Conservation (phyloP, 2,329 filamentous ascomycete species). For the Alternaria sp. region DNA sequence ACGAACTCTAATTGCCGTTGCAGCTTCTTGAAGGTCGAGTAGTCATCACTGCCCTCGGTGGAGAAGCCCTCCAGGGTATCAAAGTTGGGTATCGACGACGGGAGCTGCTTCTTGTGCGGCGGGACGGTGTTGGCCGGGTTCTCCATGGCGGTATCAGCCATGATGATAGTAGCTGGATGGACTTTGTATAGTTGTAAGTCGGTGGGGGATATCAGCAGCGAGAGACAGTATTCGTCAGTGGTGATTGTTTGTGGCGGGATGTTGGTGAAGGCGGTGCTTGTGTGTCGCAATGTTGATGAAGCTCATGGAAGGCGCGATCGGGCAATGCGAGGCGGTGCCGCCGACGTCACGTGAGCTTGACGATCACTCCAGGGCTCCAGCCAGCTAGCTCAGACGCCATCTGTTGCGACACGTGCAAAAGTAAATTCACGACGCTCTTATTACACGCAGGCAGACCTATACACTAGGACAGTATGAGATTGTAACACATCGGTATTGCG, state of each 20-base stretch:
- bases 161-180: slow-evolving; percentile 47
- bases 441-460: neutral
- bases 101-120: slow-evolving; percentile 80
- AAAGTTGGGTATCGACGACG: slow-evolving; percentile 84
- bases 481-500: neutral
- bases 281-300: slow-evolving; percentile 33
- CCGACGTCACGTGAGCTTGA: slow-evolving; percentile 27
- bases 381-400: neutral
- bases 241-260: slow-evolving; percentile 3
- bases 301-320: slow-evolving; percentile 37
- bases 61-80: slow-evolving; percentile 86
- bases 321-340: slow-evolving; percentile 24
- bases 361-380: slow-evolving; percentile 1
- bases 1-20: slow-evolving; percentile 92
- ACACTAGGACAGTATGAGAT: neutral
- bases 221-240: neutral
- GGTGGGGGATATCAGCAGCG: slow-evolving; percentile 1
- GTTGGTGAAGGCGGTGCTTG: slow-evolving; percentile 18
- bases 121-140: slow-evolving; percentile 75
- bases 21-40: slow-evolving; percentile 93
- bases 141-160: slow-evolving; percentile 90
- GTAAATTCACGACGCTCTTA: neutral
- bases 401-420: neutral
- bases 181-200: slow-evolving; percentile 5
- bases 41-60: slow-evolving; percentile 86